Evolutionary conservation across 1,139 yeast genomes (phyloP).

Genomic region (Geotrichum macrosporum): DNA sequence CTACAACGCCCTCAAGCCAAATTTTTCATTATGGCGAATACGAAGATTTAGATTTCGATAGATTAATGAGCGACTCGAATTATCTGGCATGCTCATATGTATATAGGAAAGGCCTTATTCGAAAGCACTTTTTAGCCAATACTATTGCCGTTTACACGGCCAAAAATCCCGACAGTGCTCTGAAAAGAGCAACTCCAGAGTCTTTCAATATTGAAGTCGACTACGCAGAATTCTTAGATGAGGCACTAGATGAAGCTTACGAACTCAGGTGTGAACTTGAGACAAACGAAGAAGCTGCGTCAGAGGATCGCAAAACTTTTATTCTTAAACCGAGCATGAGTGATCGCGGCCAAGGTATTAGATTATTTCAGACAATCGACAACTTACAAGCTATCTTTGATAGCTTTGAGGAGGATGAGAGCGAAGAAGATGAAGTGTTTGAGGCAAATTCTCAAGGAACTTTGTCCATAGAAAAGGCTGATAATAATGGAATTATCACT

Average conservation of each 20-base stretch:
- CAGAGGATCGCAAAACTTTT: conserved; percentile 51
- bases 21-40: conserved; percentile 83
- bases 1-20: conserved; percentile 27
- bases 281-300: conserved; percentile 39
- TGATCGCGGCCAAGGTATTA: conserved; percentile 93
- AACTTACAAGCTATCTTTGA: conserved; percentile 81
- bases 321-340: conserved; percentile 95
- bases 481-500: conserved; percentile 50
- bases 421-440: conserved; percentile 50
- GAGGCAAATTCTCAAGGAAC: conserved; percentile 43
- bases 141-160: conserved; percentile 69
- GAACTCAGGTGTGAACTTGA: conserved; percentile 79
- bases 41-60: conserved; percentile 79
- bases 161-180: conserved; percentile 65
- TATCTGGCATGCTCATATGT: conserved; percentile 78
- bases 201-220: conserved; percentile 83
- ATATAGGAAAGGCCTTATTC: conserved; percentile 73
- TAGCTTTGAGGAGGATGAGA: conserved; percentile 68
- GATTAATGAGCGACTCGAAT: conserved; percentile 42
- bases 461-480: conserved; percentile 40
- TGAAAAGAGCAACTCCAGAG: conserved; percentile 62
- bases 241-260: conserved; percentile 84
- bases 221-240: conserved; percentile 93
- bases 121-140: conserved; percentile 83
- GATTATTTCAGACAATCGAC: conserved; percentile 70